These are phyloP conservation scores for Neonothopanus nambi DNA, from an alignment of 1,284 basidiomycete species.

Conservation along the genomic window DNA sequence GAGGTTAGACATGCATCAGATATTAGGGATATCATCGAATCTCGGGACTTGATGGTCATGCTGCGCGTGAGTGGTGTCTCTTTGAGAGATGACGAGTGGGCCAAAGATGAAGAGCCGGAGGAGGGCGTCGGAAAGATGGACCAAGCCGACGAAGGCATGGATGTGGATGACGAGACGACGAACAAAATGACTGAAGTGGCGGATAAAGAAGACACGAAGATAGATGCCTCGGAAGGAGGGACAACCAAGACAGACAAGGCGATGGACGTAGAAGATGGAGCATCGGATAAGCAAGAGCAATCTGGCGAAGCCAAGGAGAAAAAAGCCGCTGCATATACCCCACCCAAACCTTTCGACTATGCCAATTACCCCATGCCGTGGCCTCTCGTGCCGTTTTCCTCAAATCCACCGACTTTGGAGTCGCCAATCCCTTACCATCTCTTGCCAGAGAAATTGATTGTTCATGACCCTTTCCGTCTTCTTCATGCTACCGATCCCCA, in stretches of 20 bases:
- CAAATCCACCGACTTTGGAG: constrained; percentile 14
- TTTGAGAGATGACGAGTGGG: background rate
- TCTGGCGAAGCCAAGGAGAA: background rate
- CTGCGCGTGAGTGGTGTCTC: background rate
- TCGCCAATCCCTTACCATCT: constrained; percentile 17
- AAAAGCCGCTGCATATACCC: background rate
- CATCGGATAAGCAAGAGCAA: constrained; percentile 81
- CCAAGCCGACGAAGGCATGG: too few relatives aligned
- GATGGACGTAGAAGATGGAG: constrained; percentile 97
- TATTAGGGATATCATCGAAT: background rate
- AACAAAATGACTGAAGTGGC: constrained; percentile 6
- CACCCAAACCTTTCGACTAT: constrained; percentile 10
- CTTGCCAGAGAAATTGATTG: too few relatives aligned
- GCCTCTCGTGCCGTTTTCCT: constrained; percentile 15
- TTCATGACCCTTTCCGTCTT: constrained; percentile 21
- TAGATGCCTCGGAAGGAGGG: background rate
- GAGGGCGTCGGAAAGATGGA: too few relatives aligned
- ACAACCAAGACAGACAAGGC: background rate
- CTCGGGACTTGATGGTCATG: background rate
- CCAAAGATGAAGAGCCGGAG: too few relatives aligned
- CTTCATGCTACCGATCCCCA: background rate
- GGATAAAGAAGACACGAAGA: constrained; percentile 1
- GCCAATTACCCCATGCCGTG: constrained; percentile 11
- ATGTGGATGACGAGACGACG: too few relatives aligned
- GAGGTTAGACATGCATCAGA: background rate